These are phyloP conservation scores for Saccharomyces mikatae DNA, from an alignment of 805 yeast species.

Conservation along the genomic window DNA sequence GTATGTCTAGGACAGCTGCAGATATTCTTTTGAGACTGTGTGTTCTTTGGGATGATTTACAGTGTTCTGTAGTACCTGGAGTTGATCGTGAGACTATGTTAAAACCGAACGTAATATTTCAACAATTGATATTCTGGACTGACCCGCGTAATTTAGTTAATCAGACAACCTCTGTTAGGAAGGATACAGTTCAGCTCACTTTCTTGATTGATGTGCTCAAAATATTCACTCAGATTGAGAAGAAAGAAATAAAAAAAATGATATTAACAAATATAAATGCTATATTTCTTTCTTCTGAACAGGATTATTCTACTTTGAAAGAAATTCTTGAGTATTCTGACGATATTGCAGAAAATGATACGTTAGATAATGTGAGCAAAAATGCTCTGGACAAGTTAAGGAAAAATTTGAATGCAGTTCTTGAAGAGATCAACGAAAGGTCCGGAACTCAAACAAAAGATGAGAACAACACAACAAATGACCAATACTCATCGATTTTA, in stretches of 20 bases:
- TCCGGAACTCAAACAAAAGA: slow-evolving; percentile 1
- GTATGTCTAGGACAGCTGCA: slow-evolving; percentile 53
- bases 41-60: slow-evolving; percentile 34
- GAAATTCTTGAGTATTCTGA: slow-evolving; percentile 23
- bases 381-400: slow-evolving; percentile 31
- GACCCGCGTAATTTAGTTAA: slow-evolving; percentile 64
- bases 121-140: slow-evolving; percentile 76
- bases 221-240: slow-evolving; percentile 39
- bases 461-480: slow-evolving; percentile 5
- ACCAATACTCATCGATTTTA: slow-evolving; percentile 18
- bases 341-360: slow-evolving; percentile 26
- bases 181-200: slow-evolving; percentile 46
- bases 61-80: slow-evolving; percentile 26
- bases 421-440: slow-evolving; percentile 10
- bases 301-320: slow-evolving; percentile 20
- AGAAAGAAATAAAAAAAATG: slow-evolving; percentile 46
- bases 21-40: slow-evolving; percentile 58
- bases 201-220: slow-evolving; percentile 49
- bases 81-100: slow-evolving; percentile 25
- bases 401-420: slow-evolving; percentile 4
- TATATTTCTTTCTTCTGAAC: slow-evolving; percentile 35
- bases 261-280: slow-evolving; percentile 45
- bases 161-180: slow-evolving; percentile 33
- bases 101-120: slow-evolving; percentile 47
- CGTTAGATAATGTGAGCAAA: slow-evolving; percentile 28